Conservation (phyloP, 257 asterid species). For the Euphrasia confusa region DNA sequence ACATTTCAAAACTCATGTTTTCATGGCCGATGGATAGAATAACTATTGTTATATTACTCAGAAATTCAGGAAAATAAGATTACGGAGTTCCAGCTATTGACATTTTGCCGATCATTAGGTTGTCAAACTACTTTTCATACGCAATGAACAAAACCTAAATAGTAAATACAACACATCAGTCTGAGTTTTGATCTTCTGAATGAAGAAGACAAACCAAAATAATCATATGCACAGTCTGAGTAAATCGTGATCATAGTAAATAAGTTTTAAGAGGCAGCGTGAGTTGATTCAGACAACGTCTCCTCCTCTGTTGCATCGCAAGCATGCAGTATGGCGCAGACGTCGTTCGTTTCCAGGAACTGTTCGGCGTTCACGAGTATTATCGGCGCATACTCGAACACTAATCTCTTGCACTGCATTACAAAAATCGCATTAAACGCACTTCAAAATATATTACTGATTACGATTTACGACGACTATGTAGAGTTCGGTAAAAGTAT, state of each 20-base stretch:
- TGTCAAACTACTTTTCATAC: too few species aligned
- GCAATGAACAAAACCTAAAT: too few species aligned
- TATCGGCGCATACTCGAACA: constrained; percentile 75
- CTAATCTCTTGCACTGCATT: constrained; percentile 94
- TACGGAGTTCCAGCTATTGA: too few species aligned
- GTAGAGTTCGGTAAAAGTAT: too few species aligned
- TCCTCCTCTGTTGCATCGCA: constrained; percentile 36
- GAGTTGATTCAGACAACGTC: constrained; percentile 38
- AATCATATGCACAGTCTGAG: constrained; percentile 20
- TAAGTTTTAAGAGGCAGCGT: constrained; percentile 30
- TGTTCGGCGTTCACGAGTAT: constrained; percentile 72
- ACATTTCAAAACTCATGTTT: too few species aligned
- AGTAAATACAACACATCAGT: background rate
- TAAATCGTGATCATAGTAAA: background rate
- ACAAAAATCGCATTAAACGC: constrained; percentile 11
- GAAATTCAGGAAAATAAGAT: too few species aligned
- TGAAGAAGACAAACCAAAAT: background rate
- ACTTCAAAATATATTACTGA: background rate
- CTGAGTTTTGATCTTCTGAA: background rate
- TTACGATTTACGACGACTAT: too few species aligned
- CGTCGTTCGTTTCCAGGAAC: constrained; percentile 59
- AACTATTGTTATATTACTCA: too few species aligned
- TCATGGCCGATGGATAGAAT: too few species aligned
- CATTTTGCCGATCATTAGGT: too few species aligned
- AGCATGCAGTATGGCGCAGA: constrained; percentile 63